phyloP scores from a whole-genome alignment of 768 basidiomycete genomes.

The Cyclocybe aegerita region DNA sequence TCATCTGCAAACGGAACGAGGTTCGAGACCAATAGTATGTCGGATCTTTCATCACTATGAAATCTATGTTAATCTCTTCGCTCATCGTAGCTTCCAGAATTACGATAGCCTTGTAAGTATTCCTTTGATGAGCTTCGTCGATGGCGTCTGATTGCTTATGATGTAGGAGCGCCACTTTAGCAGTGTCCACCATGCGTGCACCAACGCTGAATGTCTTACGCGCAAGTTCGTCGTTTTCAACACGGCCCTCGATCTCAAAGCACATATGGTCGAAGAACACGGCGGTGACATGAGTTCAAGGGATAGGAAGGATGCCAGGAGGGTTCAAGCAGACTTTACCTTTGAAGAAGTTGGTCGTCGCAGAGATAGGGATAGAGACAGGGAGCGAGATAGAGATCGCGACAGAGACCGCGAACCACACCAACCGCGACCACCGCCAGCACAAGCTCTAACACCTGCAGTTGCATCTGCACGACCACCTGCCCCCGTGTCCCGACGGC shows the following conservation, averaged over 20 bases:
- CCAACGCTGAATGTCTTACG: slow-evolving; percentile 67
- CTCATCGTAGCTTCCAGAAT: slow-evolving; percentile 63
- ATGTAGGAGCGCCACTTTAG: slow-evolving; percentile 74
- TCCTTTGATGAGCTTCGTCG: background rate
- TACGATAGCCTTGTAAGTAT: slow-evolving; percentile 69
- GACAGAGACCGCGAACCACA: slow-evolving; percentile 42
- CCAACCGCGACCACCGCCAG: slow-evolving; percentile 22
- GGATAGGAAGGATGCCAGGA: slow-evolving; percentile 66
- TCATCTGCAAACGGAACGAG: slow-evolving; percentile 85
- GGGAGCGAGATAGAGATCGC: slow-evolving; percentile 22
- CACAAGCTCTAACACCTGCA: slow-evolving; percentile 13
- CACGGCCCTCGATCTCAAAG: slow-evolving; percentile 84
- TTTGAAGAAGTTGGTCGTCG: slow-evolving; percentile 45
- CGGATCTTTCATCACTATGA: background rate
- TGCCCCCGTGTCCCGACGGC: slow-evolving; percentile 41
- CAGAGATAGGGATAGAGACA: slow-evolving; percentile 41
- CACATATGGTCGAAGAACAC: slow-evolving; percentile 86
- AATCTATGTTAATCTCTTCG: background rate
- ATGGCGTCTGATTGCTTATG: background rate
- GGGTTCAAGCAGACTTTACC: slow-evolving; percentile 72
- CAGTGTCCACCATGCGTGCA: slow-evolving; percentile 76
- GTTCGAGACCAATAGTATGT: slow-evolving; percentile 84
- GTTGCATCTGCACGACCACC: slow-evolving; percentile 21
- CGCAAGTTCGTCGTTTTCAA: slow-evolving; percentile 96
- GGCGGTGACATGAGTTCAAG: slow-evolving; percentile 70